Percentiles rank a stretch among this genome's conserved stretches.
These are phyloP conservation scores for Podila clonocystis DNA, from an alignment of 192 early-diverging fungal species.

Conservation along the genomic window DNA sequence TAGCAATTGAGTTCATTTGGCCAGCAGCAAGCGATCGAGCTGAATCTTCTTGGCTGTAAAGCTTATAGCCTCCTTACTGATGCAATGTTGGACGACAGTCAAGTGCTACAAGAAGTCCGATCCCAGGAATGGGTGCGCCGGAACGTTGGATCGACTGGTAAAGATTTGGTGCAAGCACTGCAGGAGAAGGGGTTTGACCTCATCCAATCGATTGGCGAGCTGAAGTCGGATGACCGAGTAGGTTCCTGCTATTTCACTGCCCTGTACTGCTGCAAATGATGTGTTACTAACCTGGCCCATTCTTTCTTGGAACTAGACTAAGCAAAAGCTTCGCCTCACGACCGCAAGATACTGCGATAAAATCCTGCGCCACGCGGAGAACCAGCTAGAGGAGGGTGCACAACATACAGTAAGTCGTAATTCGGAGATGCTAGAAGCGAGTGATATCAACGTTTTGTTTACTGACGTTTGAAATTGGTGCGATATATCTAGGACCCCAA, in stretches of 20 bases:
- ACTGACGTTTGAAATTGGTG: neutral
- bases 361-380: slow-evolving; percentile 52
- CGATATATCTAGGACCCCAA: slow-evolving; percentile 8
- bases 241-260: neutral
- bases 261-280: neutral
- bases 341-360: slow-evolving; percentile 64
- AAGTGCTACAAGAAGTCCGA: slow-evolving; percentile 1
- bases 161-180: slow-evolving; percentile 10
- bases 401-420: slow-evolving; percentile 1
- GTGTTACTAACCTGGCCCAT: neutral
- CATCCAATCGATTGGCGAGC: neutral
- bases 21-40: slow-evolving; percentile 1
- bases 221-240: neutral
- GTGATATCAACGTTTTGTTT: neutral
- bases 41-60: slow-evolving; percentile 36
- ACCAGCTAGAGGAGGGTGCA: neutral
- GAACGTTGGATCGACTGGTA: slow-evolving; percentile 7
- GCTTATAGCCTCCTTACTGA: slow-evolving; percentile 28
- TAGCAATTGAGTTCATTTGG: neutral
- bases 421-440: neutral
- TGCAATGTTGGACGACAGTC: slow-evolving; percentile 6
- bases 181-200: slow-evolving; percentile 33
- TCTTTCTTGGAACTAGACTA: slow-evolving; percentile 15
- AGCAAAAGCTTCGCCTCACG: slow-evolving; percentile 34
- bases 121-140: slow-evolving; percentile 7